These are phyloP conservation scores for Rugosomyces carneus DNA, from an alignment of 1,284 basidiomycete species.

Conservation along the genomic window DNA sequence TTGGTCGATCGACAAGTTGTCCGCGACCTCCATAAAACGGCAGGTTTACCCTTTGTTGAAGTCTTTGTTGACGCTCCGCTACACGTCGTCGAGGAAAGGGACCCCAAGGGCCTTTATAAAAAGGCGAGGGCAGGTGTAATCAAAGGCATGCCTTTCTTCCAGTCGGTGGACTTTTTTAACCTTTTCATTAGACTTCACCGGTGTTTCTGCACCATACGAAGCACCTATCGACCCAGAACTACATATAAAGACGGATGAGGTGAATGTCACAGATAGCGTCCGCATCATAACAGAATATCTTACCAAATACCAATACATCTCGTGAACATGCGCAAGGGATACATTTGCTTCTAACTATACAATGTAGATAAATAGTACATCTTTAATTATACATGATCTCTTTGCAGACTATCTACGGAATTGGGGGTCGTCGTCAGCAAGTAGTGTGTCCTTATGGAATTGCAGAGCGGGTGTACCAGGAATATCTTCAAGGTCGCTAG, in stretches of 20 bases:
- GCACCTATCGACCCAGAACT: constrained; percentile 84
- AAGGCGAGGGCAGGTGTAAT: constrained; percentile 96
- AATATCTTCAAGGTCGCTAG: constrained; percentile 16
- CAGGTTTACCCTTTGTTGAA: constrained; percentile 82
- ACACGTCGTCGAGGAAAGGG: constrained; percentile 82
- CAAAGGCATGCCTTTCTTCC: constrained; percentile 57
- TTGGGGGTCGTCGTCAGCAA: background rate
- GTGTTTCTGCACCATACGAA: constrained; percentile 97
- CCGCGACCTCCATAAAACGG: constrained; percentile 74
- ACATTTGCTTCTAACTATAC: background rate
- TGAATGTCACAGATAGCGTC: constrained; percentile 77
- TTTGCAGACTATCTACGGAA: constrained; percentile 1
- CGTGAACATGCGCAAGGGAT: constrained; percentile 14
- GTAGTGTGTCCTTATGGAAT: background rate
- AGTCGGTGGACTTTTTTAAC: background rate
- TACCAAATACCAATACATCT: constrained; percentile 52
- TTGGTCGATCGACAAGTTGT: constrained; percentile 82
- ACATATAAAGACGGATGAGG: constrained; percentile 86
- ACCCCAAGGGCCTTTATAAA: constrained; percentile 98
- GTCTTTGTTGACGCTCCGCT: constrained; percentile 95
- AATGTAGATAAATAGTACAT: constrained; percentile 12
- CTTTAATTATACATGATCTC: constrained; percentile 7
- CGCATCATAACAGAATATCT: constrained; percentile 83
- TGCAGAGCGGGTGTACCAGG: constrained; percentile 7
- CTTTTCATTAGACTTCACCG: constrained; percentile 81